Evolutionary conservation across 108 stramenopile genomes (phyloP).

Genomic region (Cyclostephanos invisitatus): DNA sequence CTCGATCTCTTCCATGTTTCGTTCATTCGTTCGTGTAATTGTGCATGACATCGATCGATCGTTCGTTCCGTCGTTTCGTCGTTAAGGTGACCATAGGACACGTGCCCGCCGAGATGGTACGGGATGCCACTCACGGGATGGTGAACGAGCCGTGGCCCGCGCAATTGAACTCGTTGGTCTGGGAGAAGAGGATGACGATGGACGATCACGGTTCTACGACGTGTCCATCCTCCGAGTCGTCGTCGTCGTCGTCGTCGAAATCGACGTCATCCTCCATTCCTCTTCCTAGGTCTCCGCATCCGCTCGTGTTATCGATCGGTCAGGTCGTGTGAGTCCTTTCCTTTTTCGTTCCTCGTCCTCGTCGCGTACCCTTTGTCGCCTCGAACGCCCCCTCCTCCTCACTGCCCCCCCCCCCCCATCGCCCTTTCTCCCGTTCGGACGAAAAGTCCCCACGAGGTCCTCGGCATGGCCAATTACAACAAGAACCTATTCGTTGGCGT

Average conservation of each 20-base stretch:
- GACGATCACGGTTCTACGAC: conserved; percentile 37
- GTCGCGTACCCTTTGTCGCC: no score
- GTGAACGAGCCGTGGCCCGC: conserved; percentile 87
- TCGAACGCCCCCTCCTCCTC: no score
- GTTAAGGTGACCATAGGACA: conserved; percentile 79
- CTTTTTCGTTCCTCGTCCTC: no score
- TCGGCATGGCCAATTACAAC: conserved; percentile 97
- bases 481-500: conserved; percentile 91
- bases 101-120: conserved; percentile 81
- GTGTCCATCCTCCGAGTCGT: no score
- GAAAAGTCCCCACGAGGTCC: conserved; percentile 86
- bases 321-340: conserved; percentile 51
- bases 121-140: conserved; percentile 67
- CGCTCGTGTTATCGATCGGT: conserved; percentile 87
- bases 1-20: no score
- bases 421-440: background rate
- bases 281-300: conserved; percentile 10
- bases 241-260: no score
- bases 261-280: background rate
- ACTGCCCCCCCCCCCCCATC: no score
- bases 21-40: no score
- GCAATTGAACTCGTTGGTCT: conserved; percentile 91
- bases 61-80: background rate
- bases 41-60: no score
- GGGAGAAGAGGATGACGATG: conserved; percentile 67